Percentiles rank a stretch among this genome's conserved stretches.
Conservation (phyloP, 2,329 filamentous ascomycete species). For the Penicillium crustosum region DNA sequence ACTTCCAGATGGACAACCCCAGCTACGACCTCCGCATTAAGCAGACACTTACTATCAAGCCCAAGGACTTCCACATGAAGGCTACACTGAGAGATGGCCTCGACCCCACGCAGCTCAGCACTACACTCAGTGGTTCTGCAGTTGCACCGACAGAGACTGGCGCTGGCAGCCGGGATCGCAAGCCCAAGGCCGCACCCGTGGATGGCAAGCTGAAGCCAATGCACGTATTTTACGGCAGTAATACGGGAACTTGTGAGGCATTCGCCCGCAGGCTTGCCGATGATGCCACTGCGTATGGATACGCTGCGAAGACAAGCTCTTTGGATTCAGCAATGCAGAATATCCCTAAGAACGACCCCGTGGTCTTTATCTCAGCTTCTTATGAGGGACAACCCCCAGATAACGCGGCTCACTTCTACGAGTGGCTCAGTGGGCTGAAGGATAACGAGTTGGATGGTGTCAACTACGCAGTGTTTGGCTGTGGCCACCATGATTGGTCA, state of each 20-base stretch:
- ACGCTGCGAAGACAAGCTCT: slow-evolving; percentile 54
- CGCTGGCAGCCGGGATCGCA: slow-evolving; percentile 20
- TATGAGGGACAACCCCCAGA: slow-evolving; percentile 75
- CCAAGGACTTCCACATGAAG: slow-evolving; percentile 61
- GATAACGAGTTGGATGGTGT: slow-evolving; percentile 56
- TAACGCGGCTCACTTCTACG: slow-evolving; percentile 67
- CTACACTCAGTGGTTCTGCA: slow-evolving; percentile 30
- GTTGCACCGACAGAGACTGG: slow-evolving; percentile 11
- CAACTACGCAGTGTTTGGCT: slow-evolving; percentile 69
- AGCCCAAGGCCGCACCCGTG: slow-evolving; percentile 18
- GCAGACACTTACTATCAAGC: slow-evolving; percentile 43
- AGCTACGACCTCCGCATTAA: slow-evolving; percentile 42
- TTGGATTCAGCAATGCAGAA: slow-evolving; percentile 63
- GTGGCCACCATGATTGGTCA: slow-evolving; percentile 57
- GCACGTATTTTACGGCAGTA: slow-evolving; percentile 71
- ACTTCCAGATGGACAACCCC: slow-evolving; percentile 63
- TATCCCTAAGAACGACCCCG: slow-evolving; percentile 60
- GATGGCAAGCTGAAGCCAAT: slow-evolving; percentile 48
- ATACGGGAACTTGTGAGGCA: slow-evolving; percentile 72
- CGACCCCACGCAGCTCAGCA: slow-evolving; percentile 46
- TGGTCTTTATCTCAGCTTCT: slow-evolving; percentile 67
- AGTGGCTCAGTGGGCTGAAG: slow-evolving; percentile 61
- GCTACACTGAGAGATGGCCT: slow-evolving; percentile 55
- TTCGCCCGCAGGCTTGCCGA: slow-evolving; percentile 64
- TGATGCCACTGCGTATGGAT: slow-evolving; percentile 61